Base-by-base conservation (phyloP, 2,329 filamentous ascomycete species). In the Aspergillus arachidicola region DNA sequence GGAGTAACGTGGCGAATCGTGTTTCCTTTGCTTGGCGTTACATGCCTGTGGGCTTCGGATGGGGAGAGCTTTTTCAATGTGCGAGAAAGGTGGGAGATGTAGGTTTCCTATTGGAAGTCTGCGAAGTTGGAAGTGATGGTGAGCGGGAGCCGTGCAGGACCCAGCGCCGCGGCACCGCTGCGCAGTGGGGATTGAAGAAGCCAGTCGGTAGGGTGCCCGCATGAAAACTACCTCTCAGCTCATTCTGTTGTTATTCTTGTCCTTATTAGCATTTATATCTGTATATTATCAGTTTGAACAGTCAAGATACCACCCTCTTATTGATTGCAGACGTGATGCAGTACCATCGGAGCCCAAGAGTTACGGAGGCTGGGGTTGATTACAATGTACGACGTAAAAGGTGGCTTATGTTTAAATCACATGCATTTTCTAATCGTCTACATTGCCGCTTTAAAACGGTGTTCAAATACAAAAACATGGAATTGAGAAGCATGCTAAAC, bases 391-490 rank as follows among this genome's bases (percentile, higher is more conserved):
- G 3, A 51, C 48, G 57, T 12, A 23, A 41, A 28, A 12, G 28
- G 21, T 32, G n/a, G 32, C 3, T 21, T 43, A 21, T 54, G 23
- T 43, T 59, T 14, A 5, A 26, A 32, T 36, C 41, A 41, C 48
- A 46, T 57, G 32, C 30, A 34, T 63, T 60, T 64, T 61, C 51
- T 57, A 43, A 59, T 63, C 51, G 43, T 66, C 62, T 67, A 66
- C 61, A 45, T 45, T 7, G 19, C 46, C 57, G 36, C 38, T 36
- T 36, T 32, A 60, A 59, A 59, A 36, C 26, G 56, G 26, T 36
- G 56, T 19, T 58, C 55, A 66, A 63, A 64, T 67, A 67, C 55
- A 65, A 64, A 57, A 55, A 66, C 60, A 64, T 63, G 54, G 53
- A 64, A 64, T 62, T 48, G 58, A 63, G 62, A 30, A 62, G 65